Evolutionary conservation across 1,139 yeast genomes (phyloP).

Genomic region (Yamadazyma dushanensis): DNA sequence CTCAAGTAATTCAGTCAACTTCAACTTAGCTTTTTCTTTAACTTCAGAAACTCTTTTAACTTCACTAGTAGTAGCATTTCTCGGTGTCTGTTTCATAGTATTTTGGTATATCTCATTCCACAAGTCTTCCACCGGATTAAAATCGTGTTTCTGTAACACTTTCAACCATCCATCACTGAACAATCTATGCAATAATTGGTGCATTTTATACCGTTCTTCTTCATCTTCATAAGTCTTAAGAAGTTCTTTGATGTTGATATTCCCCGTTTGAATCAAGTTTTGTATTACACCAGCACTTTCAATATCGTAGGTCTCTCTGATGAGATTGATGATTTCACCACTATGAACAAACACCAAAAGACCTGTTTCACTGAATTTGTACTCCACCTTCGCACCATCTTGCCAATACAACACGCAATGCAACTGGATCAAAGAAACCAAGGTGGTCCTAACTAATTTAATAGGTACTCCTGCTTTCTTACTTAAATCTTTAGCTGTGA

Average conservation of each 20-base stretch:
- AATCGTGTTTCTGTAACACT: slow-evolving; percentile 38
- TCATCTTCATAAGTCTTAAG: slow-evolving; percentile 38
- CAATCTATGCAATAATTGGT: slow-evolving; percentile 43
- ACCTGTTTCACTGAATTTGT: slow-evolving; percentile 66
- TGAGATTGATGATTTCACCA: slow-evolving; percentile 68
- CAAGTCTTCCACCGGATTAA: slow-evolving; percentile 52
- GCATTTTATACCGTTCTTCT: slow-evolving; percentile 24
- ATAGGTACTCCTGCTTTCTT: slow-evolving; percentile 40
- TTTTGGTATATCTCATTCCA: slow-evolving; percentile 58
- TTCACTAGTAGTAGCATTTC: slow-evolving; percentile 54
- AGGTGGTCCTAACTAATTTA: slow-evolving; percentile 50
- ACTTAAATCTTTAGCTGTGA: slow-evolving; percentile 50
- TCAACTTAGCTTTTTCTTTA: slow-evolving; percentile 55
- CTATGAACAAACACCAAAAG: slow-evolving; percentile 65
- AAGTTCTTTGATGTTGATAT: slow-evolving; percentile 62
- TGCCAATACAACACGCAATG: slow-evolving; percentile 58
- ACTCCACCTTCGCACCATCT: slow-evolving; percentile 48
- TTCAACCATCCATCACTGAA: slow-evolving; percentile 59
- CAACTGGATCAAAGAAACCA: slow-evolving; percentile 67
- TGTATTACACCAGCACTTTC: slow-evolving; percentile 70
- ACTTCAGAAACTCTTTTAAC: slow-evolving; percentile 67
- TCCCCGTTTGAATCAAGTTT: slow-evolving; percentile 65
- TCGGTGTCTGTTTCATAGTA: slow-evolving; percentile 50
- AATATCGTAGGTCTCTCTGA: slow-evolving; percentile 43
- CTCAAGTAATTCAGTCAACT: slow-evolving; percentile 37